Conservation (phyloP, 2,329 filamentous ascomycete genomes). For the Pseudogymnoascus sp. region DNA sequence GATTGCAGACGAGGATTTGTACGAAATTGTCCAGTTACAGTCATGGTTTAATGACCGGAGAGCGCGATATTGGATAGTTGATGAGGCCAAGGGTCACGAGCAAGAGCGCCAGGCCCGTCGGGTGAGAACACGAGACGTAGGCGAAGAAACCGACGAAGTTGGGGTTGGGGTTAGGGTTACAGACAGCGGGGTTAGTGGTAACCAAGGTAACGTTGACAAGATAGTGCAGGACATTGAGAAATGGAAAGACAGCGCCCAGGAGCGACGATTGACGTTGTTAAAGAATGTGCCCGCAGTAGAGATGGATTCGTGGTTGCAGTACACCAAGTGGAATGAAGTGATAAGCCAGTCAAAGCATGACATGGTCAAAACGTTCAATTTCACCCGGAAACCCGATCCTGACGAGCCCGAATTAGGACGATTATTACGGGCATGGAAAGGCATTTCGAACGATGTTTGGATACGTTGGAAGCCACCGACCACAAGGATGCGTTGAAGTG, state of each 20-base stretch:
- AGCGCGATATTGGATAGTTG: neutral
- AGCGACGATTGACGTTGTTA: neutral
- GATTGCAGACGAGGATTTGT: neutral
- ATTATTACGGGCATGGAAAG: neutral
- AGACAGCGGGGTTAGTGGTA: too few relatives aligned
- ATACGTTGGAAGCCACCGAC: neutral
- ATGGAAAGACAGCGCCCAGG: neutral
- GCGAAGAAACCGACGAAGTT: too few relatives aligned
- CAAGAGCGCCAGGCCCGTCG: neutral
- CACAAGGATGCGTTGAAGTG: slow-evolving; percentile 1
- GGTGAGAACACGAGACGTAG: neutral
- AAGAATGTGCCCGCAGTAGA: neutral
- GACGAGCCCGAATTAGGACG: neutral
- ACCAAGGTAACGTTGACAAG: too few relatives aligned
- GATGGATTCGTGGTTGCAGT: neutral
- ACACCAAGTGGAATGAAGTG: neutral
- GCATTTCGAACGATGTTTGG: neutral
- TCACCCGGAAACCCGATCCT: neutral
- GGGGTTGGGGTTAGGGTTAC: too few relatives aligned
- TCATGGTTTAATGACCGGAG: neutral
- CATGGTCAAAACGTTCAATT: neutral
- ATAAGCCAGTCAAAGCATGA: neutral
- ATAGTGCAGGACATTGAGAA: neutral
- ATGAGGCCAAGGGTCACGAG: neutral
- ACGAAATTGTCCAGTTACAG: neutral